Base-by-base conservation (phyloP, 2,329 filamentous ascomycete species). In the Neobulgaria alba region DNA sequence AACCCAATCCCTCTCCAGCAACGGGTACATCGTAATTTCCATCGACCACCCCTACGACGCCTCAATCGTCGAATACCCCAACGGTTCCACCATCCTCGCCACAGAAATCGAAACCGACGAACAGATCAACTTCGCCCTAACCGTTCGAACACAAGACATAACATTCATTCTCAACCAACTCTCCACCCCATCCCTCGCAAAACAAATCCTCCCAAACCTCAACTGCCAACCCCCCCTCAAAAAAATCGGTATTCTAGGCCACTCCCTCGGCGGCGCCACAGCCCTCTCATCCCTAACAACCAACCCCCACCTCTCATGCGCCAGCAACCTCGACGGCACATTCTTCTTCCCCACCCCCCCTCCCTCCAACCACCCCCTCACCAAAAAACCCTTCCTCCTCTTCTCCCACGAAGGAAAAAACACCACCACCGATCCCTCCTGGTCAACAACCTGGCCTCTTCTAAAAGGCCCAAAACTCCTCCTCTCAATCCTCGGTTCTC, bases 11-110 rank as follows among this genome's bases (percentile, higher is more conserved):
- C 34, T 61, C 2, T 51, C 59, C 3, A 61, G 57, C 36, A 20
- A 50, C 9, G 60, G 60, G 3, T 61, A 56, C 36, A 51, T 51
- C 16, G 53, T 60, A n/a, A 45, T 61, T 8, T 47, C 57, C 5
- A 46, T 61, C 21, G 58, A 61, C 36, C 58, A 61, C 38, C 51
- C 58, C 10, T 58, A 61, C 34, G 59, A 61, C 42, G 47, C 52
- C 1, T 40, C 48, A 2, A 49, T 56, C 16, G 50, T 61, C 8
- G 55, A 58, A 38, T 61, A 55, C 19, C 57, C 57, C 0, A 49
- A 59, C 29, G 49, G 41, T 15, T n/a, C n/a, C n/a, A n/a, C n/a
- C n/a, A n/a, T n/a, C n/a, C n/a, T n/a, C n/a, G n/a, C n/a, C n/a
- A 33, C 37, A 21, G 32, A 36, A 4, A 26, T 49, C 10, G 12